Conservation (phyloP, 257 asterid genomes). For the Perilla frutescens region DNA sequence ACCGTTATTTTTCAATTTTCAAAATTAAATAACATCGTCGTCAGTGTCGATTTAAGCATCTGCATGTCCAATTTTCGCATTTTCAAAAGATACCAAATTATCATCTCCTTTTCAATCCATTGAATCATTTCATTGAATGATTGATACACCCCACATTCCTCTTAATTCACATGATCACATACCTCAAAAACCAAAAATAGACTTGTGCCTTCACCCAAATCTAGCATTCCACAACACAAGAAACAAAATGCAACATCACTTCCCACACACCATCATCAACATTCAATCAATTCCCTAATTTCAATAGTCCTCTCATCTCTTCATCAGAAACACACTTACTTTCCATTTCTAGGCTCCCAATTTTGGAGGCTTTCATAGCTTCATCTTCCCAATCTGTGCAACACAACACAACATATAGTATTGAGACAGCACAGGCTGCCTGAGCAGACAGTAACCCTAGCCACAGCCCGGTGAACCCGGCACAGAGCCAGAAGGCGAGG, state of each 20-base stretch:
- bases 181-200: too few relatives aligned
- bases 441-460: conserved; percentile 84
- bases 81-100: too few relatives aligned
- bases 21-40: too few relatives aligned
- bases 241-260: conserved; percentile 10
- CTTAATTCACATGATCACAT: too few relatives aligned
- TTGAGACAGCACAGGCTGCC: conserved; percentile 76
- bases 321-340: conserved; percentile 40
- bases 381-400: conserved; percentile 85
- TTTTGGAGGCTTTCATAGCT: conserved; percentile 54
- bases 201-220: too few relatives aligned
- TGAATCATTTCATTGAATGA: too few relatives aligned
- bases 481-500: conserved; percentile 66
- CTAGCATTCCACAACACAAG: too few relatives aligned
- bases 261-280: not conserved
- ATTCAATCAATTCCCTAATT: conserved; percentile 34
- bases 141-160: too few relatives aligned
- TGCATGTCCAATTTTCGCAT: too few relatives aligned
- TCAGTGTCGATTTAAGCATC: too few relatives aligned
- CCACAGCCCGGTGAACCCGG: conserved; percentile 88
- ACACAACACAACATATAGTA: conserved; percentile 63
- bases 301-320: conserved; percentile 50
- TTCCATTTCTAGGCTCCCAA: conserved; percentile 58
- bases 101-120: too few relatives aligned
- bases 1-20: too few relatives aligned